Conservation (phyloP, 208 protist species). For the Acanthamoeba royreba region DNA sequence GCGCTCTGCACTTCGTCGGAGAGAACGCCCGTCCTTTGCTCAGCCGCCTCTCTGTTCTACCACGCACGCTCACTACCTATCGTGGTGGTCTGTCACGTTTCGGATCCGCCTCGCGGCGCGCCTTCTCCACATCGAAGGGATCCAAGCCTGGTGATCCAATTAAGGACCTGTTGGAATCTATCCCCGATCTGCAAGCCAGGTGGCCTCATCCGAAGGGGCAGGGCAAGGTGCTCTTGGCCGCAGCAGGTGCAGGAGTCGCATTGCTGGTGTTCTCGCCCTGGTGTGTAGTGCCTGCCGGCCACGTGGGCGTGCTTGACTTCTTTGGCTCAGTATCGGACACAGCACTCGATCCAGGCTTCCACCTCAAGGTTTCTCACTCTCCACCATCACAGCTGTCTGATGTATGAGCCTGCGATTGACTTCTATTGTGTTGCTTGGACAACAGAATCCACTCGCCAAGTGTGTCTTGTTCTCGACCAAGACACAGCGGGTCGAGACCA, state of each 20-base stretch:
- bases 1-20: not conserved
- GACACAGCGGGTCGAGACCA: conserved; percentile 18
- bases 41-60: no score
- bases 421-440: not conserved
- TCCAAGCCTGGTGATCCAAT: not conserved
- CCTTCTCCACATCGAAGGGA: not conserved
- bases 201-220: not conserved
- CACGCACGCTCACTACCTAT: not conserved
- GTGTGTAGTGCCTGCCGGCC: conserved; percentile 23
- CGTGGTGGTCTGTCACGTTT: not conserved
- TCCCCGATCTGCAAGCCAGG: not conserved
- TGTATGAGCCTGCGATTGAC: not conserved
- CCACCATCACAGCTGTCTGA: not conserved
- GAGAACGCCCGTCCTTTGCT: no score
- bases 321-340: conserved; percentile 1
- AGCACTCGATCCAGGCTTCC: not conserved
- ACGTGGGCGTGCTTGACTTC: conserved; percentile 30
- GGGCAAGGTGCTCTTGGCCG: not conserved
- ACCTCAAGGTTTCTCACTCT: conserved; percentile 14
- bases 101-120: not conserved
- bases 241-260: not conserved
- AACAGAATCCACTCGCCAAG: conserved; percentile 4
- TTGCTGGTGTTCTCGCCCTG: not conserved
- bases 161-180: not conserved
- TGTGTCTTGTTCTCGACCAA: conserved; percentile 44